Evolutionary conservation across 352 stramenopile species (phyloP).

Genomic region (Pythium grandisporangium): DNA sequence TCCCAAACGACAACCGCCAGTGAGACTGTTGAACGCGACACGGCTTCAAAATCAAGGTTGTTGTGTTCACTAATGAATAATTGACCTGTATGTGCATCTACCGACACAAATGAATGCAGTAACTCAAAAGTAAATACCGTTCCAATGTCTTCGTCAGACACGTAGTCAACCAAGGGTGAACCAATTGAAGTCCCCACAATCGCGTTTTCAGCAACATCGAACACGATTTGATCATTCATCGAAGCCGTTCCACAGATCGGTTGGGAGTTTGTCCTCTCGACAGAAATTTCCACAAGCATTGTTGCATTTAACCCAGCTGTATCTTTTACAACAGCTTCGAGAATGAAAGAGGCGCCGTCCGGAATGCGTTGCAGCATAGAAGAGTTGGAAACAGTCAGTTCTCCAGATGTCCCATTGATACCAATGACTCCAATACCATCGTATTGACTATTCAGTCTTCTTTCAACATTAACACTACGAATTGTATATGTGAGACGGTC

Average conservation of each 20-base stretch:
- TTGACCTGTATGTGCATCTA: conserved; percentile 8
- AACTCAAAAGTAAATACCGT: conserved; percentile 16
- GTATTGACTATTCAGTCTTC: background rate
- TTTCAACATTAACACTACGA: background rate
- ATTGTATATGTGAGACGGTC: conserved; percentile 10
- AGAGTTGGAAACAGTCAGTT: conserved; percentile 7
- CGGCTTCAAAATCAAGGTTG: conserved; percentile 19
- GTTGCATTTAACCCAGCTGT: conserved; percentile 3
- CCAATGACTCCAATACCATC: conserved; percentile 2
- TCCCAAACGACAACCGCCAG: conserved; percentile 14
- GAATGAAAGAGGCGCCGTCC: conserved; percentile 2
- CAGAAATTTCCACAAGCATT: background rate
- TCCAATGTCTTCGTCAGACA: conserved; percentile 11
- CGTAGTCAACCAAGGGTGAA: background rate
- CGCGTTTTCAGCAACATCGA: conserved; percentile 12
- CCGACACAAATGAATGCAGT: conserved; percentile 11
- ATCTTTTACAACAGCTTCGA: conserved; percentile 8
- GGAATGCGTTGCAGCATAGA: conserved; percentile 7
- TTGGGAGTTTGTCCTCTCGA: conserved; percentile 10
- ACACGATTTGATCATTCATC: background rate
- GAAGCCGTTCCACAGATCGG: conserved; percentile 9
- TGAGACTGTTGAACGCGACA: background rate
- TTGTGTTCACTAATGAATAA: conserved; percentile 5
- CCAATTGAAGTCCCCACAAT: conserved; percentile 5
- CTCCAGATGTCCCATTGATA: conserved; percentile 9